Conservation (phyloP, 257 asterid genomes). For the Gardenia jasminoides region DNA sequence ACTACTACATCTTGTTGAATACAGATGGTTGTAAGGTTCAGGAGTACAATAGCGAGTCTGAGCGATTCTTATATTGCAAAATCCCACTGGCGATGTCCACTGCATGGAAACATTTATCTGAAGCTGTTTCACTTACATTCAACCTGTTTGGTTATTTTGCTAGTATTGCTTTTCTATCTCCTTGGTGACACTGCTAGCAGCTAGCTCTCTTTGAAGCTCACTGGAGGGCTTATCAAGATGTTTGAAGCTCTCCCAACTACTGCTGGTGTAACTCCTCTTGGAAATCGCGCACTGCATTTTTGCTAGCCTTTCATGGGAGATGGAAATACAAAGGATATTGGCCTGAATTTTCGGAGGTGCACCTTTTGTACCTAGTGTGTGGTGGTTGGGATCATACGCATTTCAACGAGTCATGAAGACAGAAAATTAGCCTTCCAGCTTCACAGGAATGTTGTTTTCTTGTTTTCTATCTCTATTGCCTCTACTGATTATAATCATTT, state of each 20-base stretch:
- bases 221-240: conserved; percentile 26
- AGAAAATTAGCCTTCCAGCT: conserved; percentile 10
- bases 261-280: conserved; percentile 38
- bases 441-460: conserved; percentile 17
- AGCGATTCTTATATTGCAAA: too few species aligned
- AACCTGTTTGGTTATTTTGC: conserved; percentile 33
- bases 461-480: conserved; percentile 16
- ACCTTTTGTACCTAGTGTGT: conserved; percentile 15
- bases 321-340: conserved; percentile 22
- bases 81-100: conserved; percentile 25
- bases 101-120: conserved; percentile 30
- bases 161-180: conserved; percentile 33
- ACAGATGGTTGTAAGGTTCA: conserved; percentile 23
- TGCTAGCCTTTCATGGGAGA: conserved; percentile 25
- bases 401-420: conserved; percentile 2
- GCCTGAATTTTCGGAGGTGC: conserved; percentile 24
- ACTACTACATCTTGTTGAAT: background rate
- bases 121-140: conserved; percentile 33
- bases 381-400: conserved; percentile 25
- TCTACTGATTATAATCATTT: conserved; percentile 19
- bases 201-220: conserved; percentile 38
- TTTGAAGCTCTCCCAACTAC: conserved; percentile 26
- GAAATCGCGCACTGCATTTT: conserved; percentile 43
- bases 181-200: conserved; percentile 36
- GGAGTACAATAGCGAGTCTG: background rate